Evolutionary conservation across 768 basidiomycete genomes (phyloP), one percentile per base, ranked within the genome.

Genomic region (Phylloporus arenicola): DNA sequence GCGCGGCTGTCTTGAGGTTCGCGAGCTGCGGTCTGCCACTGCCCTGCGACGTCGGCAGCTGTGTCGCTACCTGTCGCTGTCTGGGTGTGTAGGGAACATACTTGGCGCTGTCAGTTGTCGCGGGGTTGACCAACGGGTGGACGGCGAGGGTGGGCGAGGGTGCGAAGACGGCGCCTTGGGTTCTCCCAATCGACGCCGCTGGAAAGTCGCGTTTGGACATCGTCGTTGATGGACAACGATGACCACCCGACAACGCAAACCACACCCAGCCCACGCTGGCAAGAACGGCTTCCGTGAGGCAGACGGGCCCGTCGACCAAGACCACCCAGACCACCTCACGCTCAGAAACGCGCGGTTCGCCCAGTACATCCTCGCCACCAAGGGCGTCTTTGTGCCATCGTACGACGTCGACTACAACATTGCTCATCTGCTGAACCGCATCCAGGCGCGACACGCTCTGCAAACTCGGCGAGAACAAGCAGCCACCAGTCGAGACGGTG

Each of bases 1-100:
- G 88, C 13, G 81, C 81, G 3, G 81, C 83, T 0, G 85, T 79
- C 67, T 84, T 91, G 58, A 91, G 71, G 59, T 81, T 83, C 72
- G 85, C 82, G 14, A 84, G 65, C 64, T 88, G 86, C 2, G 87
- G 69, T 62, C 82, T 86, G 54, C 73, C 80, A 10, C 27, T 29
- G 27, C 27, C 27, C 27, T 78, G 76, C 17, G 71, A 70, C 14
- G 75, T 62, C 0, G 80, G 57, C 31, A 40, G 67, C 9, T 73
- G 72, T 30, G 10, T 3, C 29, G 29, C 11, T 12, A 10, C 29
- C 4, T 11, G 29, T 39, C 84, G 80, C 38, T 88, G 87, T 20
- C 83, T 70, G 1, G 88, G 88, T 1, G 86, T 90, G 57, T 91
- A 90, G 2, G 87, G 83, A 2, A 85, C 78, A 69, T 90, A 91